Evolutionary conservation across 352 stramenopile species (phyloP).

Genomic region (Globisporangium radiosum): DNA sequence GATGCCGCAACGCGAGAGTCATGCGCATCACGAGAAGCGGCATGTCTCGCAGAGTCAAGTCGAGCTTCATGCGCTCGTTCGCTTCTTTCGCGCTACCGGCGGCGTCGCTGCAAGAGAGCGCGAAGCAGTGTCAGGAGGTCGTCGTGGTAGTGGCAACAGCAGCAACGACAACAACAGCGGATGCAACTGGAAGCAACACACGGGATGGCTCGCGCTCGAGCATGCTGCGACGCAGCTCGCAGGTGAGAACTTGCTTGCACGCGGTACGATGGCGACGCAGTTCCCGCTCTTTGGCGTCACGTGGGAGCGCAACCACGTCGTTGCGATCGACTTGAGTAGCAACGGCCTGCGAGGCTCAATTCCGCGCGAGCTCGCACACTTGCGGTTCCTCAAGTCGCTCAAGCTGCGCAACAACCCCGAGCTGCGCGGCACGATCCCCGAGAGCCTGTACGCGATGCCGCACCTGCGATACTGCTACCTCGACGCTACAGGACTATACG

Average conservation of each 20-base stretch:
- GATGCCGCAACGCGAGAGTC: background rate
- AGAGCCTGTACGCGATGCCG: conserved; percentile 29
- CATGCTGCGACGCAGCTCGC: conserved; percentile 14
- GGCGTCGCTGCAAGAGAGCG: conserved; percentile 7
- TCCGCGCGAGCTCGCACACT: conserved; percentile 28
- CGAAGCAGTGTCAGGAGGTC: background rate
- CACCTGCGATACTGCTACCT: conserved; percentile 60
- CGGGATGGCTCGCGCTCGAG: conserved; percentile 30
- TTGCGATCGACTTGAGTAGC: conserved; percentile 39
- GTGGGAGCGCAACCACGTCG: conserved; percentile 59
- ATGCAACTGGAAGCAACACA: conserved; percentile 26
- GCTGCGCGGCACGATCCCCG: conserved; percentile 25
- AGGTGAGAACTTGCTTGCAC: conserved; percentile 15
- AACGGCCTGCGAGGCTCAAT: conserved; percentile 47
- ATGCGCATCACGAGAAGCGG: conserved; percentile 8
- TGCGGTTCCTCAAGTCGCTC: conserved; percentile 43
- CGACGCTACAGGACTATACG: conserved; percentile 41
- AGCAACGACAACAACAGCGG: conserved; percentile 2
- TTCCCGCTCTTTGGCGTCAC: conserved; percentile 36
- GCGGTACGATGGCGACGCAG: conserved; percentile 25
- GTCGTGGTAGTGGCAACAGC: background rate
- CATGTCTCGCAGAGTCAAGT: conserved; percentile 28
- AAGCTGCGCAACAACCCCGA: conserved; percentile 52
- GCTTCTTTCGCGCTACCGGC: conserved; percentile 35
- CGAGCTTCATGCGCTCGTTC: conserved; percentile 38